Percentiles rank a stretch among this genome's conserved stretches.
Conservation (phyloP, 768 basidiomycete species). For the Favolaschia claudopus region DNA sequence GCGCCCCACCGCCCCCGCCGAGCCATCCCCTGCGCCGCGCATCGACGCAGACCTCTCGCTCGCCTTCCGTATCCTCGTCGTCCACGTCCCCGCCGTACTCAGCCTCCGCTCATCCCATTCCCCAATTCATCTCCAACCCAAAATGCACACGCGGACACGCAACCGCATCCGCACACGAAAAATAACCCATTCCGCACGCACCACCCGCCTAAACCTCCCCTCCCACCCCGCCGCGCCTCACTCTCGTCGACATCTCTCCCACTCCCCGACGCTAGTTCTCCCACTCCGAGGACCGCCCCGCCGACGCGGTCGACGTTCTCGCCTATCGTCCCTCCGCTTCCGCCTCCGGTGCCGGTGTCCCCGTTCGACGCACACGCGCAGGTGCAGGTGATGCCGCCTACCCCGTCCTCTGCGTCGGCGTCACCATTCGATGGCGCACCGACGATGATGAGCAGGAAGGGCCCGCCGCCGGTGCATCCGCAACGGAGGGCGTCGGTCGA, state of each 20-base stretch:
- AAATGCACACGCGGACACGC: no score
- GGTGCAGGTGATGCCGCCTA: neutral
- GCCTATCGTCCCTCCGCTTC: neutral
- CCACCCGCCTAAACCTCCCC: neutral
- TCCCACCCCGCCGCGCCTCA: neutral
- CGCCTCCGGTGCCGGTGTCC: neutral
- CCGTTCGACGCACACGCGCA: constrained; percentile 1
- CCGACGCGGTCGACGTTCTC: neutral
- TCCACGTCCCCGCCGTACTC: neutral
- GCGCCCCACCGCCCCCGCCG: neutral
- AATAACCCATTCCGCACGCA: no score
- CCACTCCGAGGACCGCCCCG: constrained; percentile 1
- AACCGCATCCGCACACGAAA: no score
- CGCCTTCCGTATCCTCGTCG: neutral
- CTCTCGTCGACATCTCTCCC: neutral
- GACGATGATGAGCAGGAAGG: neutral
- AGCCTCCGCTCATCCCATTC: neutral
- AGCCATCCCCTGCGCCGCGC: constrained; percentile 19
- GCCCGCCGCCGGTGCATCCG: constrained; percentile 4
- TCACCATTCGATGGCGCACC: neutral
- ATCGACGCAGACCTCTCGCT: neutral
- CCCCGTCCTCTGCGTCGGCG: neutral
- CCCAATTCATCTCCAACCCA: no score
- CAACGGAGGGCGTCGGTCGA: neutral
- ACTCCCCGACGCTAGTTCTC: neutral